phyloP scores from a whole-genome alignment of 2,329 filamentous ascomycete genomes.

The Gliomastix tumulicola region DNA sequence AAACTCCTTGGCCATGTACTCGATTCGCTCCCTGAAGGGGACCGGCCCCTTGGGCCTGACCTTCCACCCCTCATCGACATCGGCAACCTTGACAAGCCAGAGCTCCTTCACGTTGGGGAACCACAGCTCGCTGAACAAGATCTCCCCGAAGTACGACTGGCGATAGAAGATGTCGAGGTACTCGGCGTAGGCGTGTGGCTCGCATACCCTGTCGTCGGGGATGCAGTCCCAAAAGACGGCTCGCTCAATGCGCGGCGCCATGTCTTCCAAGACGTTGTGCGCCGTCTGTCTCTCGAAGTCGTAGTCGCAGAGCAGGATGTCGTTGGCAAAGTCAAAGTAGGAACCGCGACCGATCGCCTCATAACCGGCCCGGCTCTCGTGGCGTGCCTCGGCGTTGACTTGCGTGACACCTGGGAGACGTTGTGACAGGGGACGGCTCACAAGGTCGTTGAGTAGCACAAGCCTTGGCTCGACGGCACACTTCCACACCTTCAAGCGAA shows the following conservation, averaged over 20 bases:
- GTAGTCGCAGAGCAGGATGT: conserved; percentile 29
- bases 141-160: conserved; percentile 18
- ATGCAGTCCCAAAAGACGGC: conserved; percentile 32
- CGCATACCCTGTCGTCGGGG: conserved; percentile 25
- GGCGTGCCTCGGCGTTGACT: conserved; percentile 24
- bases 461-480: conserved; percentile 26
- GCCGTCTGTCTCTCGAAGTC: conserved; percentile 23
- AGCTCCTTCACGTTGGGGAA: conserved; percentile 28
- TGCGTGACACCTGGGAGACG: conserved; percentile 26
- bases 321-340: conserved; percentile 25
- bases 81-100: conserved; percentile 31
- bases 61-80: conserved; percentile 26
- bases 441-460: conserved; percentile 24
- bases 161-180: conserved; percentile 24
- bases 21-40: conserved; percentile 18
- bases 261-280: conserved; percentile 18
- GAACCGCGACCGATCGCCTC: conserved; percentile 24
- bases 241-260: conserved; percentile 23
- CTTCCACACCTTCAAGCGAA: conserved; percentile 29
- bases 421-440: conserved; percentile 19
- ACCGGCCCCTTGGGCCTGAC: conserved; percentile 20
- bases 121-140: conserved; percentile 28
- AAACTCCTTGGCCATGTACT: conserved; percentile 26
- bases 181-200: conserved; percentile 22
- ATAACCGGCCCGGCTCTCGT: conserved; percentile 24